These are phyloP conservation scores for Cyphellophora attinorum DNA, from an alignment of 2,329 filamentous ascomycete genomes.

Conservation along the genomic window DNA sequence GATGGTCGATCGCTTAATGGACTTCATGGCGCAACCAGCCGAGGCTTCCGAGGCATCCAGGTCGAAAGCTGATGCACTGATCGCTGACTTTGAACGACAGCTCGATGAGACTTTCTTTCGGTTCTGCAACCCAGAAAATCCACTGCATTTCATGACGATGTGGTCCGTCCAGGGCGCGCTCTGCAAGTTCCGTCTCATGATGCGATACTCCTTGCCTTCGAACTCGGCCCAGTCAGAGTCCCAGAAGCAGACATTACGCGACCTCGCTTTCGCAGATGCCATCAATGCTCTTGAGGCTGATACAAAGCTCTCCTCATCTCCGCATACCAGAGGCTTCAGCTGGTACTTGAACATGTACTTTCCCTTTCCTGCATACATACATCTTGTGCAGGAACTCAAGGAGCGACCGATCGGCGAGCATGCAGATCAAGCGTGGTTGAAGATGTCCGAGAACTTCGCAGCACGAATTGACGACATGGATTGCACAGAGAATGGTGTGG, in stretches of 20 bases:
- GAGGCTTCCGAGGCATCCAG: slow-evolving; percentile 29
- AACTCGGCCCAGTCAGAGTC: slow-evolving; percentile 8
- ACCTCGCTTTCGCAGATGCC: slow-evolving; percentile 23
- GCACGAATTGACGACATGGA: slow-evolving; percentile 20
- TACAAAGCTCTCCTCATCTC: slow-evolving; percentile 33
- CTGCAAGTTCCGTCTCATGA: slow-evolving; percentile 41
- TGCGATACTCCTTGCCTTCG: slow-evolving; percentile 31
- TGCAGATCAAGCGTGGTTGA: slow-evolving; percentile 31
- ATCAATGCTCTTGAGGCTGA: slow-evolving; percentile 36
- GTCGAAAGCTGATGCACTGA: slow-evolving; percentile 18
- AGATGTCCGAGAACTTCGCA: slow-evolving; percentile 37
- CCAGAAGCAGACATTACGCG: slow-evolving; percentile 22
- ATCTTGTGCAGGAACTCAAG: slow-evolving; percentile 34
- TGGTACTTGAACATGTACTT: slow-evolving; percentile 38
- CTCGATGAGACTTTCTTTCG: slow-evolving; percentile 40
- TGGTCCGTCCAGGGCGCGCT: slow-evolving; percentile 37
- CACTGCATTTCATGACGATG: slow-evolving; percentile 39
- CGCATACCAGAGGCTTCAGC: slow-evolving; percentile 29
- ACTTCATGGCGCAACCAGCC: slow-evolving; percentile 37
- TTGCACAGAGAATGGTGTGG: no score
- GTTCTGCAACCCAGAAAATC: slow-evolving; percentile 29
- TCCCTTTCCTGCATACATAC: slow-evolving; percentile 40
- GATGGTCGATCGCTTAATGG: slow-evolving; percentile 28
- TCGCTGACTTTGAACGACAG: slow-evolving; percentile 28
- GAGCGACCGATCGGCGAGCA: slow-evolving; percentile 25